Evolutionary conservation across 106 monocot species (phyloP), one percentile per base, ranked within the genome.

Genomic region (Allium cepa): DNA sequence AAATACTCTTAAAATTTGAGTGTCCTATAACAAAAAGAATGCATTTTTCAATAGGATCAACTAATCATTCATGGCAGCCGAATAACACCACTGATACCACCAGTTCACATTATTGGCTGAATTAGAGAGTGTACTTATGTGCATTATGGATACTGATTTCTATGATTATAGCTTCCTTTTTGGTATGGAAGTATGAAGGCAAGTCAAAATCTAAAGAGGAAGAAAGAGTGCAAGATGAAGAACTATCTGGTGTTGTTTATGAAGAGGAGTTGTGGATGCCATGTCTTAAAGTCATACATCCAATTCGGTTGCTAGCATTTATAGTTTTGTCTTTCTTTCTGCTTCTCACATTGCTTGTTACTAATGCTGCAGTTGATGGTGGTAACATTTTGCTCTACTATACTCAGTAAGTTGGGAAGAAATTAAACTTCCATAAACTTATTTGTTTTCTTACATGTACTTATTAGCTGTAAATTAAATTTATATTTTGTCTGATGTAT

Each of bases 181-280:
- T 87, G 60, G 76, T 87, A 71, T 87, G 87, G 87, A 84, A 66
- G 53, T 82, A 82, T 61, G 87, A 92, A 76, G 82, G 87, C 48
- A 53, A 15, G 10, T 27, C 72, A 14, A 52, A 16, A 15, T 46
- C 63, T 9, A 47, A 17, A 6, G 11, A 46, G 36, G 75, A 52
- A 56, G 76, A 59, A 56, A n/a, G 72, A 45, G 53, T 13, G 14
- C 72, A 72, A 46, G 10, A 64, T 9, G 68, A 63, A 11, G 26
- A 52, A 5, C 10, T n/a, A 53, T 15, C 22, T 14, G 89, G 93
- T 50, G 45, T 26, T 66, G 59, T 87, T 49, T 94, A 68, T 48
- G 69, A 74, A 10, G 90, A 84, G 49, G 86, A 87, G 50, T 64
- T 75, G n/a, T 91, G 91, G 91, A 86, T 59, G 61, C 91, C 91